A percentile compares a stretch with the other conserved stretches of the same genome.
Evolutionary conservation across 2,329 filamentous ascomycete genomes (phyloP).

Genomic region (Fusarium nematophilum): DNA sequence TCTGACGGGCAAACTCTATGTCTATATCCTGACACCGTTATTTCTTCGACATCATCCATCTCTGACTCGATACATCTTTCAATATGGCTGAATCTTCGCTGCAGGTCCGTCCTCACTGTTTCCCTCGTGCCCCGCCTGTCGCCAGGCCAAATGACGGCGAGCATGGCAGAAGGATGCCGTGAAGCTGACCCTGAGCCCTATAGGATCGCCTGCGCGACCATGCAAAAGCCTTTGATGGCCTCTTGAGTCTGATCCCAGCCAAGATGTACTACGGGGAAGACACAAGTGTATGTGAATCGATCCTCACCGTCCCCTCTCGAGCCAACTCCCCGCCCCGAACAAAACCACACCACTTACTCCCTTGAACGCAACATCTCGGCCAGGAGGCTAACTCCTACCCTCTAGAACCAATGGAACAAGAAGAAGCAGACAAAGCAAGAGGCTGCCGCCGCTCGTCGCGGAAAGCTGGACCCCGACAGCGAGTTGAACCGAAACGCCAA

Average conservation of each 20-base stretch:
- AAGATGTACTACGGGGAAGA: conserved; percentile 93
- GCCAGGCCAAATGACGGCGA: conserved; percentile 11
- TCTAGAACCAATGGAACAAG: conserved; percentile 88
- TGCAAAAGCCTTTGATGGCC: conserved; percentile 83
- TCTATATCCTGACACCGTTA: neutral
- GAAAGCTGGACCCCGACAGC: conserved; percentile 91
- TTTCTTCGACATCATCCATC: neutral
- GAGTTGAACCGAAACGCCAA: conserved; percentile 84
- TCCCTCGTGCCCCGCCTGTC: conserved; percentile 44
- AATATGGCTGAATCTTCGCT: conserved; percentile 59
- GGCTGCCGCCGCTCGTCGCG: conserved; percentile 82
- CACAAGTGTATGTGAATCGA: conserved; percentile 73
- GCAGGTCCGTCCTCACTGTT: conserved; percentile 55
- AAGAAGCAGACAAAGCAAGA: conserved; percentile 97
- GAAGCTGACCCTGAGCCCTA: conserved; percentile 34
- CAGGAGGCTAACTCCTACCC: conserved; percentile 29
- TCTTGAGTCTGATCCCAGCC: conserved; percentile 88
- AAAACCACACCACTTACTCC: conserved; percentile 7
- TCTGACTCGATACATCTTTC: neutral
- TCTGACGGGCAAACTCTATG: neutral
- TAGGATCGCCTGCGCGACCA: conserved; percentile 69
- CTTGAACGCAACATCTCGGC: neutral
- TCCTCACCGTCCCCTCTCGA: conserved; percentile 1
- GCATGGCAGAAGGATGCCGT: conserved; percentile 24
- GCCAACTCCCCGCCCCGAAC: conserved; percentile 8